phyloP scores from a whole-genome alignment of 1,139 yeast species.

The Candida gigantensis region DNA sequence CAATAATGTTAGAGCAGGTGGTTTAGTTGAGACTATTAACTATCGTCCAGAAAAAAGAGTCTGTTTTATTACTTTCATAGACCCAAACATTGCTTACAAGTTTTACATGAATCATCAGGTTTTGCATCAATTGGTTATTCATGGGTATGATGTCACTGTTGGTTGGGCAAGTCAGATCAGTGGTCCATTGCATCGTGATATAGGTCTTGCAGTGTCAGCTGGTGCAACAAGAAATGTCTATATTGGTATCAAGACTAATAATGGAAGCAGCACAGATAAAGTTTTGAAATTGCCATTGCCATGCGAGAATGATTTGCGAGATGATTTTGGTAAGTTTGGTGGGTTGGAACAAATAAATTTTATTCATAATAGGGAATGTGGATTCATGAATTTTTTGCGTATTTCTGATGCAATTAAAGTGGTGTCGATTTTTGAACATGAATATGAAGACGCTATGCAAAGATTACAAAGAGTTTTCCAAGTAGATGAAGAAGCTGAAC shows the following conservation, averaged over 20 bases:
- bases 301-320: slow-evolving; percentile 41
- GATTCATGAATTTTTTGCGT: slow-evolving; percentile 45
- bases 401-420: slow-evolving; percentile 40
- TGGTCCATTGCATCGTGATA: slow-evolving; percentile 41
- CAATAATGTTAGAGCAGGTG: slow-evolving; percentile 51
- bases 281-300: slow-evolving; percentile 30
- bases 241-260: slow-evolving; percentile 39
- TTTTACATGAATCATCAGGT: slow-evolving; percentile 48
- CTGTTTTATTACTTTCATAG: slow-evolving; percentile 49
- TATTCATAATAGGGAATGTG: slow-evolving; percentile 47
- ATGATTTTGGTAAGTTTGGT: slow-evolving; percentile 43
- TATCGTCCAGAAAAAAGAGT: slow-evolving; percentile 38
- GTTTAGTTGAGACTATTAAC: slow-evolving; percentile 44
- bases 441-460: slow-evolving; percentile 14
- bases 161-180: slow-evolving; percentile 51
- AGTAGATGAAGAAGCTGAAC: slow-evolving; percentile 25
- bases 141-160: slow-evolving; percentile 46
- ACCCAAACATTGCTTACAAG: slow-evolving; percentile 42
- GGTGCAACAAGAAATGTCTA: slow-evolving; percentile 53
- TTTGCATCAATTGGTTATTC: slow-evolving; percentile 46
- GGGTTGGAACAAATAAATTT: slow-evolving; percentile 49
- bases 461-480: slow-evolving; percentile 13
- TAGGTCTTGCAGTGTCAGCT: slow-evolving; percentile 47
- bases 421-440: slow-evolving; percentile 35
- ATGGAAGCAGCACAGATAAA: slow-evolving; percentile 15